phyloP scores from a whole-genome alignment of 2,329 filamentous ascomycete genomes.

The Capronia coronata region DNA sequence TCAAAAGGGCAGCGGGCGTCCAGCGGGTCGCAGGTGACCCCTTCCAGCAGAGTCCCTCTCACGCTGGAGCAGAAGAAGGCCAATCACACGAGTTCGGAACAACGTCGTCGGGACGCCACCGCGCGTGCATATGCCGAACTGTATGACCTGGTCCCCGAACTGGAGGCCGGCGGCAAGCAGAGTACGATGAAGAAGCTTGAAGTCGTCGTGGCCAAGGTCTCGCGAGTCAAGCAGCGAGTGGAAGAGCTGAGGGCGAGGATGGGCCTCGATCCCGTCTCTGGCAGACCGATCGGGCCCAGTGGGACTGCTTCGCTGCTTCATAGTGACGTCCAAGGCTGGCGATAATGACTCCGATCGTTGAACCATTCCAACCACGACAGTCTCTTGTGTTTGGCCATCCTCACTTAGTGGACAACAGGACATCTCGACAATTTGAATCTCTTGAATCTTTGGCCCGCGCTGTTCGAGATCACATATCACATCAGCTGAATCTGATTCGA shows the following conservation, averaged over 20 bases:
- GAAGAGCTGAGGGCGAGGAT: constrained; percentile 18
- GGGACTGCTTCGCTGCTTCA: constrained; percentile 2
- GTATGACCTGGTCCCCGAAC: constrained; percentile 27
- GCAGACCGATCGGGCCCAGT: constrained; percentile 8
- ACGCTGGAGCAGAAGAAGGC: constrained; percentile 27
- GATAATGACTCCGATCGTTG: background rate
- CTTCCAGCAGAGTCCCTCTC: constrained; percentile 21
- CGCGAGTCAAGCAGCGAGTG: constrained; percentile 17
- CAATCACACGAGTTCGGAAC: constrained; percentile 29
- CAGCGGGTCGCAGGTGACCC: constrained; percentile 2
- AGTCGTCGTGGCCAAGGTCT: constrained; percentile 26
- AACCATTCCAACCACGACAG: background rate
- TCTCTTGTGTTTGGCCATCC: background rate
- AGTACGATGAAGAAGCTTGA: constrained; percentile 29
- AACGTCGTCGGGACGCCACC: constrained; percentile 27
- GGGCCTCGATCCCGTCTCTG: constrained; percentile 17
- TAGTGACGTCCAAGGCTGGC: constrained; percentile 11
- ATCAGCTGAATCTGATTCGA: background rate
- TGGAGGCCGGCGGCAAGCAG: constrained; percentile 25
- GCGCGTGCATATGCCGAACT: constrained; percentile 26
- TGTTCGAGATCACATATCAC: background rate
- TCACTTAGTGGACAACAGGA: constrained; percentile 3
- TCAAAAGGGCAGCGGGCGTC: constrained; percentile 9
- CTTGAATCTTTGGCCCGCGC: too few species aligned
- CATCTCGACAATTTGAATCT: background rate